Conservation (phyloP, 768 basidiomycete genomes). For the Tulasnella sp. region DNA sequence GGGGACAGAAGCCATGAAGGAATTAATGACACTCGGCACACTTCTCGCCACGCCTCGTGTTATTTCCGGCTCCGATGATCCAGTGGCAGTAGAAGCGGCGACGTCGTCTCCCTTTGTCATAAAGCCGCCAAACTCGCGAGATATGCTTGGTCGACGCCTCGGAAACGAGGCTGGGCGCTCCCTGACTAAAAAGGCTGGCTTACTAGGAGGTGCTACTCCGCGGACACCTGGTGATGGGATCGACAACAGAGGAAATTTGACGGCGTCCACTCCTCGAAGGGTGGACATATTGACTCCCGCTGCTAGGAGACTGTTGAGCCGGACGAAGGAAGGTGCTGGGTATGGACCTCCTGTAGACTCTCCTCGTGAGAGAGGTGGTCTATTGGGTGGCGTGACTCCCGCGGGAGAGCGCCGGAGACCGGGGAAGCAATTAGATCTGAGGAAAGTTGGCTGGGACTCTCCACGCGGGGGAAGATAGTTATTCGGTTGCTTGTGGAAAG, state of each 20-base stretch:
- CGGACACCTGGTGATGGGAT: slow-evolving; percentile 33
- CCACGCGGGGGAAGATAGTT: background rate
- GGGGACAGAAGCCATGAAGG: slow-evolving; percentile 73
- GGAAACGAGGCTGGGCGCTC: slow-evolving; percentile 75
- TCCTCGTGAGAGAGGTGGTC: background rate
- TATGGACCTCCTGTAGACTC: background rate
- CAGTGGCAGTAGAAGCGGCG: slow-evolving; percentile 31
- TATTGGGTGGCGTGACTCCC: background rate
- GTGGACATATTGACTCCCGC: slow-evolving; percentile 83
- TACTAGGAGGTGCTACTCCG: slow-evolving; percentile 41
- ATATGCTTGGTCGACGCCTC: slow-evolving; percentile 71
- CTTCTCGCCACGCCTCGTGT: slow-evolving; percentile 86
- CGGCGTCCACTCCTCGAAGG: slow-evolving; percentile 55
- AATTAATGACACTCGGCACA: slow-evolving; percentile 97
- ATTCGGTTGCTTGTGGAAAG: background rate
- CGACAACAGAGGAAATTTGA: slow-evolving; percentile 27
- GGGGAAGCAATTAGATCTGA: slow-evolving; percentile 18
- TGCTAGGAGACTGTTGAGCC: slow-evolving; percentile 63
- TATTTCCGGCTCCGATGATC: slow-evolving; percentile 55
- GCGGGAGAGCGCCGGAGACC: background rate
- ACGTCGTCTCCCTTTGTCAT: slow-evolving; percentile 66
- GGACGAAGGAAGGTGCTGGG: slow-evolving; percentile 32
- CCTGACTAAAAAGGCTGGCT: slow-evolving; percentile 65
- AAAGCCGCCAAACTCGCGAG: slow-evolving; percentile 66
- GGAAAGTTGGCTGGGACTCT: slow-evolving; percentile 22